phyloP scores from a whole-genome alignment of 2,329 filamentous ascomycete species.

The Chaetomium strumarium region DNA sequence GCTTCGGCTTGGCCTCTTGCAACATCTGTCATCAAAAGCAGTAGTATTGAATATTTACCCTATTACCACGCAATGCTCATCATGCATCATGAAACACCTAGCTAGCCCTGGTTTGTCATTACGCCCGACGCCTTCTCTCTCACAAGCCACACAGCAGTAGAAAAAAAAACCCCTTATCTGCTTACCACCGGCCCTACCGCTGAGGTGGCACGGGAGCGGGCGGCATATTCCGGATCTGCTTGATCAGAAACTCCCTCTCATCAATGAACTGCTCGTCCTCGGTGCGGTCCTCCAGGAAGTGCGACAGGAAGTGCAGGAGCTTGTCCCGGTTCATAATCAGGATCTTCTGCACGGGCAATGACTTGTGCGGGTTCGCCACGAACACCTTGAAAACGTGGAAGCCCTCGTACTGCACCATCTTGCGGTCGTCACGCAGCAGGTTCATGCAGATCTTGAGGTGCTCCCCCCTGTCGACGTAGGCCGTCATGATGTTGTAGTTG shows the following conservation, averaged over 20 bases:
- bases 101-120: neutral
- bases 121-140: constrained; percentile 11
- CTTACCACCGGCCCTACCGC: constrained; percentile 28
- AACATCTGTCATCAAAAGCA: neutral
- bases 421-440: constrained; percentile 84
- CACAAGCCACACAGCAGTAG: neutral
- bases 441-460: constrained; percentile 99
- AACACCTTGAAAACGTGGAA: constrained; percentile 99
- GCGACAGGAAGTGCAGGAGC: constrained; percentile 79
- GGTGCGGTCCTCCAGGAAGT: constrained; percentile 88
- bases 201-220: constrained; percentile 50
- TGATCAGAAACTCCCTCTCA: constrained; percentile 93
- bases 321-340: constrained; percentile 94
- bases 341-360: constrained; percentile 90
- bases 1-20: too few species aligned
- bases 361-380: constrained; percentile 97
- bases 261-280: constrained; percentile 99
- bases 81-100: constrained; percentile 3
- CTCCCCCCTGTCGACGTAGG: constrained; percentile 90
- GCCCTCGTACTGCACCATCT: constrained; percentile 99
- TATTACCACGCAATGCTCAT: constrained; percentile 7
- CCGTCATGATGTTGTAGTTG: constrained; percentile 97
- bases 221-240: constrained; percentile 75
- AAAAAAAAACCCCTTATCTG: too few species aligned
- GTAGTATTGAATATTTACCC: constrained; percentile 1